Evolutionary conservation across 2,329 filamentous ascomycete species (phyloP), one percentile per base, ranked within the genome.

Genomic region (Botrytis squamosa): DNA sequence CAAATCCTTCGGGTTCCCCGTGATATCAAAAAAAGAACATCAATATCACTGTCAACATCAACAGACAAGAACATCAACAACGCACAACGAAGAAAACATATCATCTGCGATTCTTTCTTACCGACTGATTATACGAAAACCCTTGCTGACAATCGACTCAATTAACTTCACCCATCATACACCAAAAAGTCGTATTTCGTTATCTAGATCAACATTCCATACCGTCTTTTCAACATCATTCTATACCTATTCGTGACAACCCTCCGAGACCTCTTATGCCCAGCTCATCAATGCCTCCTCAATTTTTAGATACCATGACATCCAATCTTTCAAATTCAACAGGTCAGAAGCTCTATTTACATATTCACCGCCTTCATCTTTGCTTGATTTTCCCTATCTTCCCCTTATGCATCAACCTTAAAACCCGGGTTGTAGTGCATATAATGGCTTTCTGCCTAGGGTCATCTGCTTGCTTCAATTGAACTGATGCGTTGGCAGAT

Each of bases 401-500:
- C 33, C 49, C 65, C 59, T 71, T 75, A 74, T 77, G 76, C 75
- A 75, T 66, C 33, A 25, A 71, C 57, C 63, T 67, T 70, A 59
- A 55, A 49, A 64, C 73, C 75, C 72, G 76, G 76, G 76, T 77
- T 76, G 75, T 74, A 76, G 71, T 71, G 76, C 76, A 77, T 76
- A 76, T 65, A 22, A 75, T 74, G 73, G 75, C 70, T 66, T 60
- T 63, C 66, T 55, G 52, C 44, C 22, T 63, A 66, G 71, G 74
- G 77, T 78, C 77, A 77, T 77, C 74, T 77, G 77, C 75, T 77
- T 59, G 74, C 49, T 75, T 42, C 49, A 57, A 68, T 68, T 74
- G 74, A 55, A 77, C 73, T 76, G 77, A 79, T 80, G 79, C 78
- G 78, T 75, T 80, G 79, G 79, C 78, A 79, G 78, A 63, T 73